phyloP scores from a whole-genome alignment of 306 rosid genomes.

The Inga leiocalycina region DNA sequence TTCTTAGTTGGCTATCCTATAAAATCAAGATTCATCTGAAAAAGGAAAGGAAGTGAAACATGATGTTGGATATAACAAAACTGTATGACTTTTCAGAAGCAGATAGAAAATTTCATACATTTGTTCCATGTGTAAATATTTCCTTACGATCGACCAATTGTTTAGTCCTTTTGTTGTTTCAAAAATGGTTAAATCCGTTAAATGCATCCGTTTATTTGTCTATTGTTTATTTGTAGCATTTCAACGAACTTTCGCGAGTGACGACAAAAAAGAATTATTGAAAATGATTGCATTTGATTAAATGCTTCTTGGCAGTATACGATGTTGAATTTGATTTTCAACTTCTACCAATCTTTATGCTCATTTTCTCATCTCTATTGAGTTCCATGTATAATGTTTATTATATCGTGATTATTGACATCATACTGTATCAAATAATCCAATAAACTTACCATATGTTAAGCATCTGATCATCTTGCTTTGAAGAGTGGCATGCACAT shows the following conservation, averaged over 20 bases:
- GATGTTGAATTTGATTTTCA: background rate
- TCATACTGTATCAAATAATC: background rate
- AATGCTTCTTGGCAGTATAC: background rate
- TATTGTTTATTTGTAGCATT: background rate
- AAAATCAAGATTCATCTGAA: slow-evolving; percentile 3
- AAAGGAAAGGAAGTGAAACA: background rate
- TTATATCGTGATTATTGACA: background rate
- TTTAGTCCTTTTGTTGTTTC: background rate
- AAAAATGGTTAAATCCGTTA: background rate
- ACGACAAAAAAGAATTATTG: background rate
- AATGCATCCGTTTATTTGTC: background rate
- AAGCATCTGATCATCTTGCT: background rate
- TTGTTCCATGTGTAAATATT: background rate
- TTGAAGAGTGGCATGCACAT: slow-evolving; percentile 7
- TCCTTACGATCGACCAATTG: background rate
- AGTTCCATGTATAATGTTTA: slow-evolving; percentile 1
- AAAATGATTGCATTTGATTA: slow-evolving; percentile 9
- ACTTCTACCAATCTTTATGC: background rate
- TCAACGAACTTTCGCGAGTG: background rate
- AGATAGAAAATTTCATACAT: background rate
- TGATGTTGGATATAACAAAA: background rate
- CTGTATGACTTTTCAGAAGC: slow-evolving; percentile 1
- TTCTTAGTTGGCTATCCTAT: background rate
- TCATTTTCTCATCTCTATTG: slow-evolving; percentile 5
- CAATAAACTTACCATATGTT: background rate